Evolutionary conservation across 2,329 filamentous ascomycete species (phyloP).

Genomic region (Aureobasidium sp.): DNA sequence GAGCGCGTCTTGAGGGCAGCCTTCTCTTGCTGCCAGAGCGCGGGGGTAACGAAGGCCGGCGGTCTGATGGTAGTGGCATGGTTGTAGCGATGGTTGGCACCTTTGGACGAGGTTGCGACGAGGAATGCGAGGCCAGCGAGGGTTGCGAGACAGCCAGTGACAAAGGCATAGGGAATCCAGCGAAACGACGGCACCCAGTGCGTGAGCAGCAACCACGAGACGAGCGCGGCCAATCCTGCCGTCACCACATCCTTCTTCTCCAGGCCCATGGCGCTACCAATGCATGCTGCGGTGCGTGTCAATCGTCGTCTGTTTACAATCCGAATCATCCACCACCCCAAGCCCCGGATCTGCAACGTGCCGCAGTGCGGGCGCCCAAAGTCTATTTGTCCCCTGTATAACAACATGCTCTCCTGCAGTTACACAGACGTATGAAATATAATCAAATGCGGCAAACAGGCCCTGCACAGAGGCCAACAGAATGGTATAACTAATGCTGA

Average conservation of each 20-base stretch:
- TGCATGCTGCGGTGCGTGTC: neutral
- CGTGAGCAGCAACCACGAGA: constrained; percentile 81
- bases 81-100: constrained; percentile 51
- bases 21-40: constrained; percentile 63
- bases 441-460: neutral
- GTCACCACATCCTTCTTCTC: constrained; percentile 65
- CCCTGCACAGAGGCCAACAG: neutral
- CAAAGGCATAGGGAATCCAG: constrained; percentile 79
- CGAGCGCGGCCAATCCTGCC: constrained; percentile 62
- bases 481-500: constrained; percentile 5
- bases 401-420: neutral
- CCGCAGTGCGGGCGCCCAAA: neutral
- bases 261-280: constrained; percentile 51
- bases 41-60: constrained; percentile 23
- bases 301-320: constrained; percentile 8
- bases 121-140: constrained; percentile 51
- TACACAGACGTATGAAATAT: neutral
- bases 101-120: constrained; percentile 55
- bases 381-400: neutral
- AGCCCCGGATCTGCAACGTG: constrained; percentile 10
- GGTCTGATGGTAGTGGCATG: constrained; percentile 31
- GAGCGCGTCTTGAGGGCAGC: constrained; percentile 58
- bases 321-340: neutral
- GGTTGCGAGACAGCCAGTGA: constrained; percentile 56
- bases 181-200: constrained; percentile 77